Base-by-base conservation (phyloP, 139 green algal species). In the Astrephomene gubernaculifera region DNA sequence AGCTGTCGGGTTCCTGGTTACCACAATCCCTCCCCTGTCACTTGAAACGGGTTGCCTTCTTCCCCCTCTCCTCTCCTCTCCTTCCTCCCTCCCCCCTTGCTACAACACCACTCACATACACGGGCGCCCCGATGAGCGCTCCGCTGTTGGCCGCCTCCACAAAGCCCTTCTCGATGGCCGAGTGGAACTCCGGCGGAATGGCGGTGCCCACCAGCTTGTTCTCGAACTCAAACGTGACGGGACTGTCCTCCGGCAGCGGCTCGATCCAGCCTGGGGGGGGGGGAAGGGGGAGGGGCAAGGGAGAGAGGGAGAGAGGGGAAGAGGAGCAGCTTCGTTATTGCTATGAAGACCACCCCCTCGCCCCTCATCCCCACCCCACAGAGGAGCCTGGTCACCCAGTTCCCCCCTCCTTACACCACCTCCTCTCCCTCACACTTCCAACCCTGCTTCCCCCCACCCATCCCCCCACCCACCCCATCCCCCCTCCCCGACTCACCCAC, bases 91-190 rank as follows among this genome's bases (percentile, higher is more conserved):
- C n/a, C n/a, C n/a, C n/a, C n/a, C n/a, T n/a, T n/a, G n/a, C n/a
- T n/a, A n/a, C n/a, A n/a, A n/a, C n/a, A n/a, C n/a, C n/a, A 61
- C 74, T 71, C 54, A 82, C 74, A 90, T 98, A 91, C 19, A 99
- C 95, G 19, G 96, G 96, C 65, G 97, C 95, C 5, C 96, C 96
- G 45, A 97, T 98, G 19, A 99, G 91, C 2, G 86, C 41, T 24
- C 96, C 97, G 38, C 90, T 90, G 87, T 97, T 97, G 78, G 92
- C 89, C 0, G 97, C 97, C 87, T 99, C 97, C 67, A 86, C 65
- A 87, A 99, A 99, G 35, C 97, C 97, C 92, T 98, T 98, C 81
- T 97, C 95, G 70, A 92, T 94, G 31, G 95, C 92, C 9, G 91
- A 88, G 54, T 97, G 82, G 90, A 96, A 98, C 89, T 94, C 92